Evolutionary conservation across 2,329 filamentous ascomycete species (phyloP).

Genomic region (Rutstroemia sydowiana): DNA sequence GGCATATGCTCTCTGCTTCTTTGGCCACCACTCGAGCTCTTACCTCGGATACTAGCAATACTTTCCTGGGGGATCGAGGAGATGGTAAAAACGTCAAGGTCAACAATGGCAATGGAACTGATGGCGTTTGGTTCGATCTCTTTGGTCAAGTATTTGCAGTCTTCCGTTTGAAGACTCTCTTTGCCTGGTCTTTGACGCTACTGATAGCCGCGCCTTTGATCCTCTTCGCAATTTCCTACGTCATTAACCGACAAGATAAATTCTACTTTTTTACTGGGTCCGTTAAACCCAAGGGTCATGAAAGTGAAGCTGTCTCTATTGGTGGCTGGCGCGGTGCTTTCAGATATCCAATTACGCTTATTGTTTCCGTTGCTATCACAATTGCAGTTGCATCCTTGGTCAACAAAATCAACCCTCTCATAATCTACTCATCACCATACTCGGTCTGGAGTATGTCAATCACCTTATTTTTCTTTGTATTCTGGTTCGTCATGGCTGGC

Average conservation of each 20-base stretch:
- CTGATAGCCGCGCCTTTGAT: slow-evolving; percentile 72
- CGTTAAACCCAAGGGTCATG: slow-evolving; percentile 49
- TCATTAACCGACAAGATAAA: slow-evolving; percentile 66
- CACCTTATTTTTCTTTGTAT: slow-evolving; percentile 68
- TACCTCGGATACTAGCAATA: slow-evolving; percentile 57
- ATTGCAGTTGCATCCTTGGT: slow-evolving; percentile 68
- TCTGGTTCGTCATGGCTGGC: slow-evolving; percentile 76
- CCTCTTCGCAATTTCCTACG: slow-evolving; percentile 59
- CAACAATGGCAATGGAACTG: slow-evolving; percentile 56
- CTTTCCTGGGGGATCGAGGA: slow-evolving; percentile 54
- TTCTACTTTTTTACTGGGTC: slow-evolving; percentile 77
- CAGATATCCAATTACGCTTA: slow-evolving; percentile 71
- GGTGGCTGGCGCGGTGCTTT: slow-evolving; percentile 77
- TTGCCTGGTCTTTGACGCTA: slow-evolving; percentile 78
- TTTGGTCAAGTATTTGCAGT: slow-evolving; percentile 75
- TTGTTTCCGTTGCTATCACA: slow-evolving; percentile 59
- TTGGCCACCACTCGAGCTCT: slow-evolving; percentile 67
- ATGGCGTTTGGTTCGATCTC: slow-evolving; percentile 89
- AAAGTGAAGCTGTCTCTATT: slow-evolving; percentile 54
- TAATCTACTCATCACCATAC: slow-evolving; percentile 86
- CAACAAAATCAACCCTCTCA: slow-evolving; percentile 77
- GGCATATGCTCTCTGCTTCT: slow-evolving; percentile 91
- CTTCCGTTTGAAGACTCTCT: slow-evolving; percentile 73
- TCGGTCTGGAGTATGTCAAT: slow-evolving; percentile 84
- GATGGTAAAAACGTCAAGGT: slow-evolving; percentile 53